Evolutionary conservation across 2,329 filamentous ascomycete species (phyloP), one percentile per base, ranked within the genome.

Genomic region (Aspergillus nomiae): DNA sequence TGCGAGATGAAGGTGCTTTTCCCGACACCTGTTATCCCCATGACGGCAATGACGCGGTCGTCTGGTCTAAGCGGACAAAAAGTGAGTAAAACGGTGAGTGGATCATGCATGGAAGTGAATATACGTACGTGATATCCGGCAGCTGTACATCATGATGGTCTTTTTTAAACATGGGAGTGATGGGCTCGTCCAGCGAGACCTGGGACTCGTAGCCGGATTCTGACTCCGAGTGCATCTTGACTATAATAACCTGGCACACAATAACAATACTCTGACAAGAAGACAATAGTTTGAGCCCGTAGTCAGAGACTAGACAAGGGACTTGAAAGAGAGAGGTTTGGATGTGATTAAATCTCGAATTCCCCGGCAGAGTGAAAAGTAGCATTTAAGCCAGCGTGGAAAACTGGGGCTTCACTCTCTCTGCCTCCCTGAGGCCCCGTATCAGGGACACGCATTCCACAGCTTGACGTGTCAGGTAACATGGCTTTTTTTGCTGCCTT

Each of bases 1-100:
- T 48, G 45, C 14, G 66, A 67, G 48, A 81, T 80, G 62, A 80
- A 77, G 0, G 73, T 70, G 36, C 72, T 77, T 62, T 82, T 81
- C 1, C 80, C 80, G 1, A 74, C 66, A 1, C 80, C 80, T 0
- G 80, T 81, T 36, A 79, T 66, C 1, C 80, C 80, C 72, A 81
- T 77, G 0, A 82, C 74, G 1, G 77, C 78, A 26, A 48, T 48
- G 1, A 48, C 45, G 1, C 45, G 45, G 6, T 48, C 45, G 12
- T 48, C 21, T 19, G 45, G 45, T 3, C 45, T 48, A 26, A 28
- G 45, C 1, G 26, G 8, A 10, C 16, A 10, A 24, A 46, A 12
- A 6, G 45, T 48, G 6, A 48, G 45, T 48, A 28, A 16, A 26
- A 28, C 6, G 12, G 12, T 16, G 14, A 48, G 45, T 48, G 45